Conservation (phyloP, 768 basidiomycete species). For the Tephrocybe sp. region DNA sequence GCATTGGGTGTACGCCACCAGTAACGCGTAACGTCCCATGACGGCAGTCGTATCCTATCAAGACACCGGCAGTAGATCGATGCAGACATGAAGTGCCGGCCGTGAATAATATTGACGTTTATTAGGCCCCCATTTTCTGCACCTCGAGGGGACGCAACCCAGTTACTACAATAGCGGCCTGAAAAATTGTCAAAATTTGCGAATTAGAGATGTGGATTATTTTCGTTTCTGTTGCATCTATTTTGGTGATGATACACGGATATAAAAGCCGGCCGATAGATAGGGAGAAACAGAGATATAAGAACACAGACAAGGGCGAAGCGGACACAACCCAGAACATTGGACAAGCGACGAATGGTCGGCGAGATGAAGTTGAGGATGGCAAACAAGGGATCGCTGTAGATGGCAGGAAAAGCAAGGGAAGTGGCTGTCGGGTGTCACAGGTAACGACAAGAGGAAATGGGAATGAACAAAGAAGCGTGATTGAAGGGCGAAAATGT, state of each 20-base stretch:
- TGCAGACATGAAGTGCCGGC: no score
- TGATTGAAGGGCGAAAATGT: conserved; percentile 1
- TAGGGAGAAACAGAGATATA: conserved; percentile 16
- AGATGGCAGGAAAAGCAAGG: conserved; percentile 9
- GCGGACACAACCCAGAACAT: conserved; percentile 8
- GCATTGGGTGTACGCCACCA: no score
- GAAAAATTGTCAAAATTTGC: not conserved
- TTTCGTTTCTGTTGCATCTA: conserved; percentile 19
- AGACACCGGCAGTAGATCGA: no score
- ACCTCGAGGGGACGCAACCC: not conserved
- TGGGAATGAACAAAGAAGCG: conserved; percentile 6
- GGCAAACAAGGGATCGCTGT: conserved; percentile 6
- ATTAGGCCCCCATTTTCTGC: no score
- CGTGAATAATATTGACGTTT: no score
- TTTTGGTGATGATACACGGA: conserved; percentile 21
- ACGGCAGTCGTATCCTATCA: no score
- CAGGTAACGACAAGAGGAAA: conserved; percentile 9
- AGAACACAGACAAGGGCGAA: not conserved
- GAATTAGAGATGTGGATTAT: no score
- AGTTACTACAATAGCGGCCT: not conserved
- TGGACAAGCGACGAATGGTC: conserved; percentile 10
- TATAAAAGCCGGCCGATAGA: conserved; percentile 19
- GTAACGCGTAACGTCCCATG: no score
- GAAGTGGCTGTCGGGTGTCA: conserved; percentile 10
- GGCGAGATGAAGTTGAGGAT: conserved; percentile 1